These are phyloP conservation scores for Paecilomyces dactylethromorphus DNA, from an alignment of 2,329 filamentous ascomycete species.

Conservation along the genomic window DNA sequence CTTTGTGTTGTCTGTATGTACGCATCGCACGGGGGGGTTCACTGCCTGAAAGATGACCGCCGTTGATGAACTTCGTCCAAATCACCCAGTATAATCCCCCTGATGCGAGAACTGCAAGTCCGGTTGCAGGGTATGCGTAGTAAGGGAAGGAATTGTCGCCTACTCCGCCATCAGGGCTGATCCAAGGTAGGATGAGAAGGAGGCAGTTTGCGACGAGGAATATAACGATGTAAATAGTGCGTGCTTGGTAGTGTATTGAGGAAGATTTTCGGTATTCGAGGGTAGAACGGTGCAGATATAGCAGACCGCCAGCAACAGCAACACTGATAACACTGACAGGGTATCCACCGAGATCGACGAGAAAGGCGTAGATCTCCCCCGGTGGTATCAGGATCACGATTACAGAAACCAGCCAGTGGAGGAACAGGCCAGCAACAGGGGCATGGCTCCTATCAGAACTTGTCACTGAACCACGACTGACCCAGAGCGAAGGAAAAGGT, in stretches of 20 bases:
- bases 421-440: conserved; percentile 45
- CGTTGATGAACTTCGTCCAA: not conserved
- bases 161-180: not conserved
- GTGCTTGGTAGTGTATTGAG: conserved; percentile 45
- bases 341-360: conserved; percentile 19
- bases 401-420: conserved; percentile 58
- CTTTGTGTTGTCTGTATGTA: not conserved
- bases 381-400: conserved; percentile 57
- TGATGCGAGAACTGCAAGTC: not conserved
- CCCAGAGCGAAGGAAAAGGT: conserved; percentile 58
- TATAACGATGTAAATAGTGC: conserved; percentile 41
- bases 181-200: not conserved
- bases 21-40: not conserved
- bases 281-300: conserved; percentile 37
- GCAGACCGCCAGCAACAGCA: conserved; percentile 44
- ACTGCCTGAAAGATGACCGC: not conserved
- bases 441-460: conserved; percentile 21
- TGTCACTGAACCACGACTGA: conserved; percentile 14
- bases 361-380: conserved; percentile 58
- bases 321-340: conserved; percentile 10
- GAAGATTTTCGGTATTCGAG: conserved; percentile 42
- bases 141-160: not conserved
- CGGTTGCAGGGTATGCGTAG: not conserved
- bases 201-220: not conserved
- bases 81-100: not conserved